Percentiles rank a stretch among this genome's conserved stretches.
Conservation (phyloP, 306 rosid genomes). For the Sicyos baderoa region DNA sequence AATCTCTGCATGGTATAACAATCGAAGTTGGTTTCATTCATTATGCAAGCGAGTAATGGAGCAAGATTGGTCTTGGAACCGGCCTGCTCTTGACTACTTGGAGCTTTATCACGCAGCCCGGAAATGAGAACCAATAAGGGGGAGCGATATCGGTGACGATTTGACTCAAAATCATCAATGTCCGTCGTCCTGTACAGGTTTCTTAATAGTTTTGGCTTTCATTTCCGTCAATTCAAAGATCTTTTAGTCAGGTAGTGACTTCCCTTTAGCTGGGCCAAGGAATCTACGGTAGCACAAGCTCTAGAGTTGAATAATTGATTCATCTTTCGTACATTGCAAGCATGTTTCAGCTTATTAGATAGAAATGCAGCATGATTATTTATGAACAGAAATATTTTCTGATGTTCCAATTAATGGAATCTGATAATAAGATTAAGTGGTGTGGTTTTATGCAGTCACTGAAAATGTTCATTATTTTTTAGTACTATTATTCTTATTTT, state of each 20-base stretch:
- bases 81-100: conserved; percentile 89
- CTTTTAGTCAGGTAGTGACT: conserved; percentile 8
- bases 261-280: conserved; percentile 12
- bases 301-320: conserved; percentile 7
- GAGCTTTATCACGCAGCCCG: conserved; percentile 90
- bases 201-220: conserved; percentile 18
- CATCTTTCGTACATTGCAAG: conserved; percentile 3
- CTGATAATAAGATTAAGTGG: conserved; percentile 9
- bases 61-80: conserved; percentile 99
- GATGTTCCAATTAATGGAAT: conserved; percentile 7
- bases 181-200: conserved; percentile 45
- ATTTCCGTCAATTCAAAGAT: conserved; percentile 13
- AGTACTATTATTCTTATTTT: not conserved
- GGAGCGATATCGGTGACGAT: conserved; percentile 12
- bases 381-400: conserved; percentile 5
- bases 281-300: conserved; percentile 13
- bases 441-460: conserved; percentile 10
- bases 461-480: not conserved
- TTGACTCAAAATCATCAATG: not conserved
- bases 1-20: conserved; percentile 66
- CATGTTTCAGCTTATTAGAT: conserved; percentile 1
- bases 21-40: conserved; percentile 69
- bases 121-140: conserved; percentile 28
- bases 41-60: conserved; percentile 90
- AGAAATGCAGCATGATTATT: conserved; percentile 3